These are phyloP conservation scores for Fusarium odoratissimum DNA, from an alignment of 2,329 filamentous ascomycete genomes.

Conservation along the genomic window DNA sequence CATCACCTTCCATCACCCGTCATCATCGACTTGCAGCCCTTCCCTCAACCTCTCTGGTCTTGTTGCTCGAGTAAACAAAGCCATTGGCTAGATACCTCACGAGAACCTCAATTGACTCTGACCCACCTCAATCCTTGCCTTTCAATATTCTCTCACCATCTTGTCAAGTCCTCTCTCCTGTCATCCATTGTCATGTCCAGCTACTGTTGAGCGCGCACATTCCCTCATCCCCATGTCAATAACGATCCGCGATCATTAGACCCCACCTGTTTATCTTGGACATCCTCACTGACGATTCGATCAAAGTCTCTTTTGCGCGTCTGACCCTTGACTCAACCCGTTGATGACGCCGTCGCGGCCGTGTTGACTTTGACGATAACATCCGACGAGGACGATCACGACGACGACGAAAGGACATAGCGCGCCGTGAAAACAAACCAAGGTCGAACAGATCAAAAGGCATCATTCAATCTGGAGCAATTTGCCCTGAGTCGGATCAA, in stretches of 20 bases:
- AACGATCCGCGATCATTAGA: constrained; percentile 5
- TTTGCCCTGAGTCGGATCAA: constrained; percentile 19
- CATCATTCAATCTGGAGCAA: constrained; percentile 21
- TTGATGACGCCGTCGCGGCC: constrained; percentile 43
- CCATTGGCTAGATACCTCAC: constrained; percentile 49
- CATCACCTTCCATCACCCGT: constrained; percentile 14
- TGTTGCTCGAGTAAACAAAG: constrained; percentile 52
- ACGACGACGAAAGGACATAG: constrained; percentile 29
- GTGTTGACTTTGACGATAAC: constrained; percentile 41
- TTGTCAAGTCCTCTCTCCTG: constrained; percentile 19
- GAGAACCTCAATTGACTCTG: constrained; percentile 47
- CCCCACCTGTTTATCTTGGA: constrained; percentile 18
- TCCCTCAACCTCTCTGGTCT: constrained; percentile 6
- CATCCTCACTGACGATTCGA: constrained; percentile 30
- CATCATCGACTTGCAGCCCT: constrained; percentile 18
- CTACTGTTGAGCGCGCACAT: constrained; percentile 28
- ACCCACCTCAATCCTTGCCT: constrained; percentile 33
- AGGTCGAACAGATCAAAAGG: neutral
- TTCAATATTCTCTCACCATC: constrained; percentile 14
- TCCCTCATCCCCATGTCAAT: constrained; percentile 30
- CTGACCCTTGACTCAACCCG: constrained; percentile 29
- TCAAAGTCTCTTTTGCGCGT: constrained; percentile 32
- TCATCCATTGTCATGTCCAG: constrained; percentile 8
- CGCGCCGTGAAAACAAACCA: constrained; percentile 14
- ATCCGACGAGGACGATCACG: constrained; percentile 42